Conservation (phyloP, 345 rosid species). For the Populus alba region DNA sequence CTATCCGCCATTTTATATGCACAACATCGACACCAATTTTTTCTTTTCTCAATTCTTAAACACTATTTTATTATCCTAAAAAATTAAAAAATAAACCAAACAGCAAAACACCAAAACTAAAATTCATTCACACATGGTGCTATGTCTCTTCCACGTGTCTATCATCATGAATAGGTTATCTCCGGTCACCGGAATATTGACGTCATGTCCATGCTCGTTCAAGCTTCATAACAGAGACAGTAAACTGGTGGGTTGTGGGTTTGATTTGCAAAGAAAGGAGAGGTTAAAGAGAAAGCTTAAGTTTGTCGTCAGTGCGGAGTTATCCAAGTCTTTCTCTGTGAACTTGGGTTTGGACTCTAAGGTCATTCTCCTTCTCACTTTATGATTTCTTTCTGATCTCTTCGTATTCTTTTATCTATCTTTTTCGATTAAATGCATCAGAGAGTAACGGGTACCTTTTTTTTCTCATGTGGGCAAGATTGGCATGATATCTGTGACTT, state of each 20-base stretch:
- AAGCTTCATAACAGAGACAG: conserved; percentile 25
- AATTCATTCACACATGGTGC: conserved; percentile 38
- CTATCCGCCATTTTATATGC: conserved; percentile 4
- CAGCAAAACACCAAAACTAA: neutral
- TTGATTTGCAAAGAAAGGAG: conserved; percentile 34
- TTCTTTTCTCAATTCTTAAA: neutral
- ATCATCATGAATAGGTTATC: conserved; percentile 44
- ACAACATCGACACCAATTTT: neutral
- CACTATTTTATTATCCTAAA: neutral
- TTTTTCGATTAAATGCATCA: neutral
- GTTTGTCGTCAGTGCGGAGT: conserved; percentile 55
- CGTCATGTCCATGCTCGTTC: conserved; percentile 23
- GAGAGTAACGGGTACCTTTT: neutral
- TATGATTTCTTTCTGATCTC: neutral
- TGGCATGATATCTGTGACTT: neutral
- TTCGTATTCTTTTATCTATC: neutral
- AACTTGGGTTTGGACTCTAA: conserved; percentile 71
- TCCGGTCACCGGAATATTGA: conserved; percentile 46
- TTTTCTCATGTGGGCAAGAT: neutral
- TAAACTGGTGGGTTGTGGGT: conserved; percentile 27
- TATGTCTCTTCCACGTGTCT: conserved; percentile 52
- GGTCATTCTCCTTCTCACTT: conserved; percentile 36
- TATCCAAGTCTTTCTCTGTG: conserved; percentile 53
- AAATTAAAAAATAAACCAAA: neutral
- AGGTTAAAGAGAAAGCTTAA: conserved; percentile 37